phyloP scores from a whole-genome alignment of 768 basidiomycete species.

The Tubosaeta sp. region DNA sequence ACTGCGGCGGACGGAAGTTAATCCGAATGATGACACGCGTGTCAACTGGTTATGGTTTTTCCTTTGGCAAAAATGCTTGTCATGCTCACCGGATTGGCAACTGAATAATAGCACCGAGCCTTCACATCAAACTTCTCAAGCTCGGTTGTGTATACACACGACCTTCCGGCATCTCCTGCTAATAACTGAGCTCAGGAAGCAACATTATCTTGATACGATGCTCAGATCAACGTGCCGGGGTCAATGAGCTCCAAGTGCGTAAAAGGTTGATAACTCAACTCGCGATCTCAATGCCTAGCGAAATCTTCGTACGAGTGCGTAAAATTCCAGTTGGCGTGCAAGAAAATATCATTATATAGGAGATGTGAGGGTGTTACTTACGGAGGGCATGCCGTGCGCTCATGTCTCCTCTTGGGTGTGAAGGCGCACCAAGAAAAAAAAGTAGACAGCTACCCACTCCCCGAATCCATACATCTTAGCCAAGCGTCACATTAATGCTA shows the following conservation, averaged over 20 bases:
- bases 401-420: slow-evolving; percentile 17
- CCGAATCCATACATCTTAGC: slow-evolving; percentile 41
- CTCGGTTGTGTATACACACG: not conserved
- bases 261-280: slow-evolving; percentile 25
- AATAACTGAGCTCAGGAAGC: not conserved
- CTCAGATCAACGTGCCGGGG: slow-evolving; percentile 23
- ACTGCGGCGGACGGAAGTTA: not conserved
- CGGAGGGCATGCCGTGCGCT: slow-evolving; percentile 32
- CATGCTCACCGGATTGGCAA: not conserved
- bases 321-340: slow-evolving; percentile 14
- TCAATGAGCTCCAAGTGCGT: slow-evolving; percentile 16
- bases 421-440: slow-evolving; percentile 16
- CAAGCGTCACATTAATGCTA: slow-evolving; percentile 40
- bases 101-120: not conserved
- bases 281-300: not conserved
- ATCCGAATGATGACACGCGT: not conserved
- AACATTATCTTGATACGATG: not conserved
- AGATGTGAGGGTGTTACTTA: slow-evolving; percentile 56
- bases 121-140: not conserved
- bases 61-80: not conserved
- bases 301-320: not conserved
- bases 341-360: slow-evolving; percentile 38
- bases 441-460: slow-evolving; percentile 18
- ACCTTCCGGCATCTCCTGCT: not conserved
- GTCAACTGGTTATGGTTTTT: not conserved